Evolutionary conservation across 176 grass and related monocot species (phyloP).

Genomic region (Tuctoria greenei): DNA sequence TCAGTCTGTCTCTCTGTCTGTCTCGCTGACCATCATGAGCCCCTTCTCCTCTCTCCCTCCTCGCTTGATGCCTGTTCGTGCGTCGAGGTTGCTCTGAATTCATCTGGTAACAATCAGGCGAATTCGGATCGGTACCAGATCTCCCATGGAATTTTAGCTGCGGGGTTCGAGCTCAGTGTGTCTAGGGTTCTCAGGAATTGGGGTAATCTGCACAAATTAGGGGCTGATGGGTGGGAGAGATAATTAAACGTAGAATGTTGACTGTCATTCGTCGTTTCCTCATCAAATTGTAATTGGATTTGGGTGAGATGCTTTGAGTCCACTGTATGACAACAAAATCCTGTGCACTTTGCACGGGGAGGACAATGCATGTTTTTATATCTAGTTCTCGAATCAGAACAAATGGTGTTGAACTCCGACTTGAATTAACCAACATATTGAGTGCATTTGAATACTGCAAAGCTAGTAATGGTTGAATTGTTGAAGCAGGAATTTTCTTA

Average conservation of each 20-base stretch:
- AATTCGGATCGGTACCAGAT: not conserved
- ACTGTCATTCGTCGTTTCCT: not conserved
- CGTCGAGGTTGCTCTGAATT: not conserved
- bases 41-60: not conserved
- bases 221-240: not conserved
- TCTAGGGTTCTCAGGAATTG: not conserved
- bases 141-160: not conserved
- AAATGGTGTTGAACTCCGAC: not conserved
- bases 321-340: not conserved
- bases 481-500: not conserved
- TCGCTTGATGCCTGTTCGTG: not conserved
- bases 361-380: not conserved
- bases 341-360: not conserved
- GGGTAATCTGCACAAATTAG: not conserved
- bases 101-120: too few relatives aligned
- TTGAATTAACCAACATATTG: not conserved
- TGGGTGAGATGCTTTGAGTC: not conserved
- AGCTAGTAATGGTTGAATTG: not conserved
- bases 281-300: not conserved
- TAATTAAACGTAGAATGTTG: not conserved
- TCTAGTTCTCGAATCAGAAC: not conserved
- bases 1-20: conserved; percentile 16
- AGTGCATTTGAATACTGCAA: not conserved
- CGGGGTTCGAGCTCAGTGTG: not conserved
- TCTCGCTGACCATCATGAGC: not conserved